Base-by-base conservation (phyloP, 768 basidiomycete species). In the Tricholoma saponaceum region DNA sequence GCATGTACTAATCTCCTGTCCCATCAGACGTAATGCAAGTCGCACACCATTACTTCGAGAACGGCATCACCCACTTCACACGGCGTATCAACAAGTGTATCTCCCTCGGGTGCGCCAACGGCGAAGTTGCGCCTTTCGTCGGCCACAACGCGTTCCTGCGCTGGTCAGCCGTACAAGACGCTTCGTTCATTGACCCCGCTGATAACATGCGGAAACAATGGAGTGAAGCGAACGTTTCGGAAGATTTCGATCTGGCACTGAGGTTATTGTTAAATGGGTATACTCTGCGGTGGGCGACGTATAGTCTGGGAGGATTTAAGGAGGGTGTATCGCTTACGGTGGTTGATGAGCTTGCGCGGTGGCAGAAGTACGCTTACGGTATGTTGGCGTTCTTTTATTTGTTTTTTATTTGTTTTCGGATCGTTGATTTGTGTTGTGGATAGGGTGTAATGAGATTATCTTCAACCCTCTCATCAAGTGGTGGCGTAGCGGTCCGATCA, bases 1-100 rank as follows among this genome's bases (percentile, higher is more conserved):
- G 2, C n/a, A 25, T 59, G 23, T 56, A 35, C 54, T 50, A 25
- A 54, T 43, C 30, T 6, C 10, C 22, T 18, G 2, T 28, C 12
- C 33, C 14, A 2, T 37, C 60, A 76, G 86, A 90, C 64, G 91
- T 93, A 60, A 90, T 93, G 87, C 89, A 93, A 69, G 92, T 93
- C 64, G 91, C 86, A 0, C 73, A 89, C 69, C 89, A 92, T 67
- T 94, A 91, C 72, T 94, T 95, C 62, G 92, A 95, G 70, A 93
- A 93, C 66, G 90, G 89, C 3, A 86, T 95, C 67, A 87, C 93
- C 5, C 87, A 87, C 73, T 95, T 95, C 75, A 95, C 93, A 4
- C 83, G 83, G n/a, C 82, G 91, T 30, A 92, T 95, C 72, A 93
- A 95, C 73, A 83, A 80, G 69, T 88, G 80, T 54, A 92, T 92